These are phyloP conservation scores for Coemansia pectinata DNA, from an alignment of 192 early-diverging fungal genomes.

Conservation along the genomic window DNA sequence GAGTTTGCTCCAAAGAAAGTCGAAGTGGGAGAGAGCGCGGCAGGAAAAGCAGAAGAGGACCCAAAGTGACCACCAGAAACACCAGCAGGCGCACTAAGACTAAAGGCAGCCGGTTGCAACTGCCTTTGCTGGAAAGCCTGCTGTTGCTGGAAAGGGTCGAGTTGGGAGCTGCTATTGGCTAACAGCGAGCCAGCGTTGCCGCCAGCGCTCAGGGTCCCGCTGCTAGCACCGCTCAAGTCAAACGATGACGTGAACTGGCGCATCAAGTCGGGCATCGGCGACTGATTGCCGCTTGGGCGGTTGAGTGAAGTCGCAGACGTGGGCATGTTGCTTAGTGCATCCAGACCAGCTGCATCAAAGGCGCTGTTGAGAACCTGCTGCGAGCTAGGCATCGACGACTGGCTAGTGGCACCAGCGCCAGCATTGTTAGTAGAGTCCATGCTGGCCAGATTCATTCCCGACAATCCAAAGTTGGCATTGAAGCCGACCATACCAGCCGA, in stretches of 20 bases:
- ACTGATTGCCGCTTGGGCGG: conserved; percentile 12
- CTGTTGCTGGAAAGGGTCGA: conserved; percentile 18
- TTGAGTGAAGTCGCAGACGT: conserved; percentile 17
- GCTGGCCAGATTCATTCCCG: conserved; percentile 43
- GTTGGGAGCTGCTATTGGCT: conserved; percentile 23
- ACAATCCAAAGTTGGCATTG: conserved; percentile 51
- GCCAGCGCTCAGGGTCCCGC: neutral
- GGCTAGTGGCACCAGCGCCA: neutral
- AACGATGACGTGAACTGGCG: conserved; percentile 52
- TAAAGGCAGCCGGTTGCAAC: conserved; percentile 18
- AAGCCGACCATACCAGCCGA: conserved; percentile 55
- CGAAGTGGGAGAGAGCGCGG: conserved; percentile 25
- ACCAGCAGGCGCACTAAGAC: conserved; percentile 13
- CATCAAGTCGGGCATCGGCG: conserved; percentile 38
- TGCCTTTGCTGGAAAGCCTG: conserved; percentile 1
- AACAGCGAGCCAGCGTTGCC: neutral
- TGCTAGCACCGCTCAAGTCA: conserved; percentile 18
- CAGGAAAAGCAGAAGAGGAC: conserved; percentile 19
- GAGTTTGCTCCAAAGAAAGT: conserved; percentile 17
- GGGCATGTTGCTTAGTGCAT: conserved; percentile 41
- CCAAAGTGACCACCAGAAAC: conserved; percentile 8
- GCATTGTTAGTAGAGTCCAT: conserved; percentile 7
- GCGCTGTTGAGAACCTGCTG: conserved; percentile 49
- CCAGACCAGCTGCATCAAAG: conserved; percentile 51
- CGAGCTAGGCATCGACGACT: conserved; percentile 24